phyloP scores from a whole-genome alignment of 2,329 filamentous ascomycete genomes.

The Exophiala viscosa region DNA sequence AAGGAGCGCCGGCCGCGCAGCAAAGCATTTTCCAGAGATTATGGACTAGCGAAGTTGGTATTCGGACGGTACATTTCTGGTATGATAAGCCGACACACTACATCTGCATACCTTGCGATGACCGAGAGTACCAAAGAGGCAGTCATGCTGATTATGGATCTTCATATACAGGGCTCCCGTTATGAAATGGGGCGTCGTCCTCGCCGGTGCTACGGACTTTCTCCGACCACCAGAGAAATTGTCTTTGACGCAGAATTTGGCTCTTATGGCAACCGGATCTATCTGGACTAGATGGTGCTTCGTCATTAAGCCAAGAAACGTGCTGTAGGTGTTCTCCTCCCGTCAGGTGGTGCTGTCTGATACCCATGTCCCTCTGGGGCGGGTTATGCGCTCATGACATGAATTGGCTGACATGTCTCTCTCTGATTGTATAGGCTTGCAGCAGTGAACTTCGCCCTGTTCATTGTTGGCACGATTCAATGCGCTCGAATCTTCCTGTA shows the following conservation, averaged over 20 bases:
- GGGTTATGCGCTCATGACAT: background rate
- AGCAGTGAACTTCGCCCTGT: constrained; percentile 97
- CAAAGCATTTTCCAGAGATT: constrained; percentile 66
- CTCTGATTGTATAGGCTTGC: constrained; percentile 61
- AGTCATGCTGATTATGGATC: background rate
- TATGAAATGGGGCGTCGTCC: constrained; percentile 94
- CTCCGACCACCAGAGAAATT: constrained; percentile 87
- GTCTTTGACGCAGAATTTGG: constrained; percentile 85
- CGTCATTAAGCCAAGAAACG: constrained; percentile 90
- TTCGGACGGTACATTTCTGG: constrained; percentile 99
- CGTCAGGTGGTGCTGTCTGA: background rate
- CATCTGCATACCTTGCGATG: too few species aligned
- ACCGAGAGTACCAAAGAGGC: background rate
- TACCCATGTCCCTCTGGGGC: background rate
- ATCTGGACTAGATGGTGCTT: constrained; percentile 99
- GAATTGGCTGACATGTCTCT: background rate
- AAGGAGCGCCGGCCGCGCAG: constrained; percentile 37
- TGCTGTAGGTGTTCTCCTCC: constrained; percentile 60
- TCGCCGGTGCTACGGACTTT: constrained; percentile 90
- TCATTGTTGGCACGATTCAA: constrained; percentile 79
- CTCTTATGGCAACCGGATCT: constrained; percentile 81
- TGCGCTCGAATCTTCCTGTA: constrained; percentile 70
- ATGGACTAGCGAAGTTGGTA: constrained; percentile 75
- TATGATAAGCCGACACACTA: constrained; percentile 40
- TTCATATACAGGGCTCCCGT: constrained; percentile 69